phyloP scores from a whole-genome alignment of 768 basidiomycete genomes.

The Pleurotus eryngii region DNA sequence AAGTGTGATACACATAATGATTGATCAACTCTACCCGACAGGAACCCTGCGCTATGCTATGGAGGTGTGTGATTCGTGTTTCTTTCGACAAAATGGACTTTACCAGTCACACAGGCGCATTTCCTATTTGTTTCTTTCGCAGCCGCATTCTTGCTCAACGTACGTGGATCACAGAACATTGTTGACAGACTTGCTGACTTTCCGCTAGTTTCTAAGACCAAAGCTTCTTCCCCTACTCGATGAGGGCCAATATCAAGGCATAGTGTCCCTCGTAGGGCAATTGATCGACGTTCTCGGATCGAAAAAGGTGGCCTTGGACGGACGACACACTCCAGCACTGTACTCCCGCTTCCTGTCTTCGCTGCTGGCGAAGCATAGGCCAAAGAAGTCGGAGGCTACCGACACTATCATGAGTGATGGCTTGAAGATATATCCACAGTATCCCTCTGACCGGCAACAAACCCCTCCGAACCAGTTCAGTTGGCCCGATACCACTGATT shows the following conservation, averaged over 20 bases:
- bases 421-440: conserved; percentile 17
- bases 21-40: conserved; percentile 49
- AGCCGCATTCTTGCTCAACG: conserved; percentile 59
- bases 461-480: conserved; percentile 30
- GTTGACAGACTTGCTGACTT: not conserved
- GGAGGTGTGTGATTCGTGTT: conserved; percentile 21
- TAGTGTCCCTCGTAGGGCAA: conserved; percentile 38
- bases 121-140: conserved; percentile 56
- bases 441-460: conserved; percentile 16
- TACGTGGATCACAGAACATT: conserved; percentile 23
- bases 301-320: conserved; percentile 50
- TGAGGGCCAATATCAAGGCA: conserved; percentile 34
- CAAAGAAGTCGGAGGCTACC: not conserved
- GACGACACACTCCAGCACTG: conserved; percentile 51
- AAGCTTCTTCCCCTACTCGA: conserved; percentile 42
- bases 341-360: conserved; percentile 55
- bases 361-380: conserved; percentile 37
- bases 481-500: conserved; percentile 41
- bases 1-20: conserved; percentile 51
- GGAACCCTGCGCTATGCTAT: conserved; percentile 55
- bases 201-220: conserved; percentile 45
- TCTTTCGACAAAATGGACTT: not conserved
- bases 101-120: conserved; percentile 22
- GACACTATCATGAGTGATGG: conserved; percentile 14
- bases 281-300: conserved; percentile 46